Evolutionary conservation across 257 asterid species (phyloP).

Genomic region (Ilex aquifolium): DNA sequence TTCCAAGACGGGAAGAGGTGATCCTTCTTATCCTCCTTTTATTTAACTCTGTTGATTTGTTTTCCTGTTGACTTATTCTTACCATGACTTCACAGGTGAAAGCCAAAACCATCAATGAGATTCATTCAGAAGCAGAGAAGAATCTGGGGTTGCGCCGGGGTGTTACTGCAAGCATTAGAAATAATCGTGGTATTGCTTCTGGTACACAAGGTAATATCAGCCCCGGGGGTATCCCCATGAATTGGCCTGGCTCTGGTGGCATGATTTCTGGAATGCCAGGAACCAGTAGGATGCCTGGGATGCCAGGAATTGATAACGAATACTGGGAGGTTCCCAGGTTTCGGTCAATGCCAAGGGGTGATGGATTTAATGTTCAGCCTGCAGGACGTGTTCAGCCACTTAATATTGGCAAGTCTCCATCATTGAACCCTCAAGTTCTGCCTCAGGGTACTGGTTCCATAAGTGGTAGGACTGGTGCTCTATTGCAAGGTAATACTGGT

Average conservation of each 20-base stretch:
- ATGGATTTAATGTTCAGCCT: neutral
- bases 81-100: neutral
- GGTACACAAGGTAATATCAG: neutral
- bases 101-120: conserved; percentile 7
- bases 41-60: neutral
- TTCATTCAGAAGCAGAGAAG: conserved; percentile 5
- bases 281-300: neutral
- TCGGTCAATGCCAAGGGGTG: neutral
- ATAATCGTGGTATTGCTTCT: neutral
- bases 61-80: neutral
- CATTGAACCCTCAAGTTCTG: neutral
- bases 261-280: neutral
- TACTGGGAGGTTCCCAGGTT: neutral
- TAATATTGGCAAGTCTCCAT: neutral
- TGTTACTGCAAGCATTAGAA: conserved; percentile 1
- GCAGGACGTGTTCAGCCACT: neutral
- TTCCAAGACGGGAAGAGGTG: conserved; percentile 9
- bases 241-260: neutral
- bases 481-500: neutral
- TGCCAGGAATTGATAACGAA: neutral
- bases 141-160: conserved; percentile 1
- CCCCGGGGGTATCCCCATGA: neutral
- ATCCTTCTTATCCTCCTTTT: neutral
- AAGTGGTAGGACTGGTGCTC: neutral
- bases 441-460: neutral